Evolutionary conservation across 2,329 filamentous ascomycete species (phyloP).

Genomic region (Pseudopyrenochaeta lycopersici): DNA sequence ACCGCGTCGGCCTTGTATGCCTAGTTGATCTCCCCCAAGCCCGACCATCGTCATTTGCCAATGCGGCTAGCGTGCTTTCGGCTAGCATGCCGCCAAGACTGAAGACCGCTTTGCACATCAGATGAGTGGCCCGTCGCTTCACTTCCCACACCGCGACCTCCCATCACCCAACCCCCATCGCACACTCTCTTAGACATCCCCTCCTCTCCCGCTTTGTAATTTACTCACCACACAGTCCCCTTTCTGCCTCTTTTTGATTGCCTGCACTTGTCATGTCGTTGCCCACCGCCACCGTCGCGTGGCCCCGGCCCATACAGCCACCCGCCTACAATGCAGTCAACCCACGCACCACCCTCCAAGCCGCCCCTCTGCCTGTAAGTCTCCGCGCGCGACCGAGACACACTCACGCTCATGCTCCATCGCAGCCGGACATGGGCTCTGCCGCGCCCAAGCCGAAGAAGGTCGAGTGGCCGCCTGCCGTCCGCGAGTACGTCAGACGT

Average conservation of each 20-base stretch:
- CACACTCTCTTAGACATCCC: not conserved
- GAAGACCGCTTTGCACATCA: slow-evolving; percentile 12
- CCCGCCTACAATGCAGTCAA: slow-evolving; percentile 58
- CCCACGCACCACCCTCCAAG: slow-evolving; percentile 51
- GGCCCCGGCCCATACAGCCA: slow-evolving; percentile 37
- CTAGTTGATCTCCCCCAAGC: slow-evolving; percentile 17
- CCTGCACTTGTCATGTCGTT: slow-evolving; percentile 34
- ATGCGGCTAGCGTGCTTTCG: slow-evolving; percentile 13
- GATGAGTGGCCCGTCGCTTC: slow-evolving; percentile 26
- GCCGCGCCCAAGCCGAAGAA: slow-evolving; percentile 59
- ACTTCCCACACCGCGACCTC: slow-evolving; percentile 24
- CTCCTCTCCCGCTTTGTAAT: slow-evolving; percentile 7
- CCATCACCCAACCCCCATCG: slow-evolving; percentile 4
- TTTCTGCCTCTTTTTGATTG: slow-evolving; percentile 10
- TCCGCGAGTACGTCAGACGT: slow-evolving; percentile 87
- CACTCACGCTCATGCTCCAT: slow-evolving; percentile 20
- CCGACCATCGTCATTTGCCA: slow-evolving; percentile 27
- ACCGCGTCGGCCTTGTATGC: slow-evolving; percentile 9
- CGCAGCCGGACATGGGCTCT: slow-evolving; percentile 28
- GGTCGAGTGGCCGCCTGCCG: slow-evolving; percentile 81
- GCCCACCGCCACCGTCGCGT: slow-evolving; percentile 38
- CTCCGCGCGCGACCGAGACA: not conserved
- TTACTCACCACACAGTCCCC: slow-evolving; percentile 25
- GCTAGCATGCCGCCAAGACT: slow-evolving; percentile 20
- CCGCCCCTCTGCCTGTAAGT: slow-evolving; percentile 32